phyloP scores from a whole-genome alignment of 129 eudicot species.

The sunflower (Helianthus annuus) region HanXRQr2.0-SUNRISE NC_035446.2:106484583-106485082 shows the following conservation, averaged over 20 bases:
- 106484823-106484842: constrained; percentile 3
- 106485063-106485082: constrained; percentile 29
- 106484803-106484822: not conserved
- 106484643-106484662: not conserved
- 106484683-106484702: constrained; percentile 12
- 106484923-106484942: not conserved
- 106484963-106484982: not conserved
- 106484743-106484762: not conserved
- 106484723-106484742: not conserved
- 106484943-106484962: not conserved
- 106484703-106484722: constrained; percentile 2
- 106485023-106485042: not conserved
- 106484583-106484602: too few species aligned
- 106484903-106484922: not conserved
- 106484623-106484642: not conserved
- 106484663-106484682: constrained; percentile 8
- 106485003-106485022: not conserved
- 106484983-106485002: not conserved
- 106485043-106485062: not conserved
- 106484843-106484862: constrained; percentile 14
- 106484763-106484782: constrained; percentile 6
- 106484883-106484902: not conserved
- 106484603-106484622: not conserved
- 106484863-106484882: constrained; percentile 2
- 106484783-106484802: not conserved